Percentiles rank a stretch among this genome's conserved stretches.
These are phyloP conservation scores for Abortiporus biennis DNA, from an alignment of 1,284 basidiomycete species.

Conservation along the genomic window DNA sequence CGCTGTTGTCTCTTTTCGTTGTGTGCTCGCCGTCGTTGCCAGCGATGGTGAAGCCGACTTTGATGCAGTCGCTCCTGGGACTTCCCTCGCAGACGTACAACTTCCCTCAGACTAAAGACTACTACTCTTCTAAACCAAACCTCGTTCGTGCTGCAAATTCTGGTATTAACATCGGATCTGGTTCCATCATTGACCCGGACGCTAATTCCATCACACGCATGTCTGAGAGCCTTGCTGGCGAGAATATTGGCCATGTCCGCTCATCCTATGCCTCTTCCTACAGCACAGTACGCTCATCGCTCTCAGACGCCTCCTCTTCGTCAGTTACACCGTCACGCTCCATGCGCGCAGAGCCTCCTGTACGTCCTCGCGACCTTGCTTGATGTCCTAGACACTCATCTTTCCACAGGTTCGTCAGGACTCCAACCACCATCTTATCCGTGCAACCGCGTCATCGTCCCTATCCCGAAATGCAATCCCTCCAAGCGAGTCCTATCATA, in stretches of 20 bases:
- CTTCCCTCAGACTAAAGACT: conserved; percentile 38
- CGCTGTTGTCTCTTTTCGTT: neutral
- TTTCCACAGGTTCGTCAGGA: conserved; percentile 11
- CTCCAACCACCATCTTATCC: conserved; percentile 17
- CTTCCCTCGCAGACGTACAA: conserved; percentile 52
- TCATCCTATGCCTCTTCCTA: neutral
- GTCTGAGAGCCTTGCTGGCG: neutral
- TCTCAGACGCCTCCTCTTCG: neutral
- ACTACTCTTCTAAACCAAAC: conserved; percentile 41
- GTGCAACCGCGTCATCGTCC: conserved; percentile 22
- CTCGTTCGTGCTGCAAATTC: conserved; percentile 20
- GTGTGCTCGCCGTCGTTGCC: conserved; percentile 8
- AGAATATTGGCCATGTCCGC: neutral
- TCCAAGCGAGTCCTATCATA: conserved; percentile 7
- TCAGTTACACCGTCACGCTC: neutral
- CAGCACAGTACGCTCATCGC: neutral
- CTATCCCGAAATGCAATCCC: conserved; percentile 10
- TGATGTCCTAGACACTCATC: no score
- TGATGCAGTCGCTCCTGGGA: conserved; percentile 51
- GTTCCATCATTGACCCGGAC: neutral
- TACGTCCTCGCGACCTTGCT: no score
- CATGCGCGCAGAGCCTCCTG: no score
- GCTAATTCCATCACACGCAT: neutral
- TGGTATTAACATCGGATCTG: conserved; percentile 4
- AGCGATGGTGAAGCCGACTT: conserved; percentile 48